Percentiles rank a stretch among this genome's conserved stretches.
phyloP scores from a whole-genome alignment of 164 flowering plant species.

The Vitis labrusca region DNA sequence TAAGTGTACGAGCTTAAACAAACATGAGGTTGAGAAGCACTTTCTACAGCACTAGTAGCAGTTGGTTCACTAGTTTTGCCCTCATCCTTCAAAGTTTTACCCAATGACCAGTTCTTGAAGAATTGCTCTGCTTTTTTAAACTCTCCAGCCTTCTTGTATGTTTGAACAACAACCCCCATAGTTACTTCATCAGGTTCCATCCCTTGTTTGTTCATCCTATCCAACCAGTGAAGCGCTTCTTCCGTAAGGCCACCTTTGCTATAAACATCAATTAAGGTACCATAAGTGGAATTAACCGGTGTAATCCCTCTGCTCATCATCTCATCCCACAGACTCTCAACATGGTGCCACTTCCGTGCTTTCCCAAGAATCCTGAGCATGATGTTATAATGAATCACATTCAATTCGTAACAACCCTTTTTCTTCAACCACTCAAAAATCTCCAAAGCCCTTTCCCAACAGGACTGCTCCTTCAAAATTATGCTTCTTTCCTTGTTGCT shows the following conservation, averaged over 20 bases:
- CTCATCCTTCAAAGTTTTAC: constrained; percentile 20
- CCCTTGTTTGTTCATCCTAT: constrained; percentile 61
- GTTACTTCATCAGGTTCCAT: constrained; percentile 93
- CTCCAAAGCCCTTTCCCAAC: constrained; percentile 80
- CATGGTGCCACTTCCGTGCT: constrained; percentile 56
- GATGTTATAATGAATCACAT: constrained; percentile 93
- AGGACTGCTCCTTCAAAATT: constrained; percentile 84
- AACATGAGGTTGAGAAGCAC: constrained; percentile 17
- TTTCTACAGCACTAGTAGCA: background rate
- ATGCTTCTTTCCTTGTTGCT: constrained; percentile 81
- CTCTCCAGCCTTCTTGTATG: constrained; percentile 77
- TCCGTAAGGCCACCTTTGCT: constrained; percentile 80
- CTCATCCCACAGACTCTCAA: constrained; percentile 68
- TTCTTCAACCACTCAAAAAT: constrained; percentile 87
- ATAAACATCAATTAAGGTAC: constrained; percentile 86
- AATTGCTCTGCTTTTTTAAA: constrained; percentile 73
- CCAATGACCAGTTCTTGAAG: constrained; percentile 71
- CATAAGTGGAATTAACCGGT: constrained; percentile 80
- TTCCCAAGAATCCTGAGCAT: constrained; percentile 81
- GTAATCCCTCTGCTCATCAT: constrained; percentile 48
- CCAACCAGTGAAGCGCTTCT: constrained; percentile 72
- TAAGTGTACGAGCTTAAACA: constrained; percentile 63
- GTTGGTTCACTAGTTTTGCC: background rate
- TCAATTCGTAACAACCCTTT: constrained; percentile 79
- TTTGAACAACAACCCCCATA: constrained; percentile 78